These are phyloP conservation scores for Discostella stelligera DNA, from an alignment of 352 stramenopile species.

Conservation along the genomic window DNA sequence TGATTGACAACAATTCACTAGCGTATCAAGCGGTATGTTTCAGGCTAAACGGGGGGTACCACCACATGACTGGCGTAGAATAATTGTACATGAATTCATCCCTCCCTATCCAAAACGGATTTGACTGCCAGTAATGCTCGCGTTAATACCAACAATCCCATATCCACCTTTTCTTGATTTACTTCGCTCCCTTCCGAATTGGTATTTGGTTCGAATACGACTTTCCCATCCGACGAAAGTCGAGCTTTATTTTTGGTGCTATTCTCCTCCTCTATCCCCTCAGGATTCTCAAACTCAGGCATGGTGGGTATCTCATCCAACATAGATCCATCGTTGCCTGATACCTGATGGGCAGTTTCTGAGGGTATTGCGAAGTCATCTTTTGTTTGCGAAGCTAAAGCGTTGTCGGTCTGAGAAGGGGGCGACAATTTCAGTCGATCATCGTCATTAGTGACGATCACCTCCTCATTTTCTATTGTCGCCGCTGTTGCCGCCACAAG, in stretches of 20 bases:
- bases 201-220: slow-evolving; percentile 32
- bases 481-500: too few species aligned
- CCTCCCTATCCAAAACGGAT: slow-evolving; percentile 4
- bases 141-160: slow-evolving; percentile 28
- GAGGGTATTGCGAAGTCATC: neutral
- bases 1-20: too few species aligned
- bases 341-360: neutral
- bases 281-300: neutral
- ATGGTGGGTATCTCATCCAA: neutral
- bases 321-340: neutral
- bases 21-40: too few species aligned
- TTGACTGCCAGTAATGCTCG: slow-evolving; percentile 13
- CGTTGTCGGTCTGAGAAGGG: neutral
- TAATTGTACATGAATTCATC: too few species aligned
- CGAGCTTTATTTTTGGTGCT: neutral
- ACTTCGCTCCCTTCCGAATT: neutral
- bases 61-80: too few species aligned
- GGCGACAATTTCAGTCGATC: neutral
- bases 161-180: slow-evolving; percentile 39
- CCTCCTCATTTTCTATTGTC: too few species aligned
- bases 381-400: neutral
- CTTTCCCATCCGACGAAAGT: slow-evolving; percentile 43
- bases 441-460: neutral
- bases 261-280: neutral
- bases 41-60: too few species aligned